phyloP scores from a whole-genome alignment of 2,329 filamentous ascomycete species.

The Aplosporella prunicola region DNA sequence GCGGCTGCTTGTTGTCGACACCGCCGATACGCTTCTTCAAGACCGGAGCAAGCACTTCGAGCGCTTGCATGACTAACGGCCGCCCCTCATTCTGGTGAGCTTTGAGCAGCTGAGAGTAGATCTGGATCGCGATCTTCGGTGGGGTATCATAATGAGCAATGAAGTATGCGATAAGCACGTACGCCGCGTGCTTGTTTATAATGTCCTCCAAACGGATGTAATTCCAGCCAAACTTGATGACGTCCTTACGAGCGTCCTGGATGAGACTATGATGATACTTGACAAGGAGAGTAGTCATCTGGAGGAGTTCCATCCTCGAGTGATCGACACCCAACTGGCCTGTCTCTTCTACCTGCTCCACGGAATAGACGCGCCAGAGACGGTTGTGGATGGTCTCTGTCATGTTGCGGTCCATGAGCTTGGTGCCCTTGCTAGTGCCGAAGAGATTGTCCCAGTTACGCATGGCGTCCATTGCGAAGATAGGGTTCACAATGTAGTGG shows the following conservation, averaged over 20 bases:
- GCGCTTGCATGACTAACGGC: constrained; percentile 81
- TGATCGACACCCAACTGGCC: constrained; percentile 84
- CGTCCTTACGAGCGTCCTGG: constrained; percentile 88
- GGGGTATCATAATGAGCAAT: constrained; percentile 96
- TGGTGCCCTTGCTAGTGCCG: constrained; percentile 52
- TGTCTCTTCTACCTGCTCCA: constrained; percentile 69
- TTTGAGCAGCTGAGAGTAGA: constrained; percentile 83
- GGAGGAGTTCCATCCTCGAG: constrained; percentile 88
- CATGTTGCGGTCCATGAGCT: constrained; percentile 75
- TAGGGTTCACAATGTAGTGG: constrained; percentile 87
- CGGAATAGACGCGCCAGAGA: constrained; percentile 60
- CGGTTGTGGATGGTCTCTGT: constrained; percentile 86
- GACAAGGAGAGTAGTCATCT: constrained; percentile 87
- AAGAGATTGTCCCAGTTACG: constrained; percentile 56
- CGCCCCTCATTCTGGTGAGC: constrained; percentile 94
- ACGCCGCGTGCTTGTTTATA: constrained; percentile 97
- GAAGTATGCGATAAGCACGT: constrained; percentile 95
- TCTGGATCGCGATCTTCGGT: constrained; percentile 87
- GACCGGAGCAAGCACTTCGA: constrained; percentile 92
- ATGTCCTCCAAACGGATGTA: constrained; percentile 97
- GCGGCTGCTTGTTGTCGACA: constrained; percentile 59
- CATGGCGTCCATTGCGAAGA: constrained; percentile 93
- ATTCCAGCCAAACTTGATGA: constrained; percentile 98
- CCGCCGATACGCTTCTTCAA: constrained; percentile 72
- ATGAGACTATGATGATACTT: constrained; percentile 87